Evolutionary conservation across 2,329 filamentous ascomycete genomes (phyloP).

Genomic region (Decorospora gaudefroyi): DNA sequence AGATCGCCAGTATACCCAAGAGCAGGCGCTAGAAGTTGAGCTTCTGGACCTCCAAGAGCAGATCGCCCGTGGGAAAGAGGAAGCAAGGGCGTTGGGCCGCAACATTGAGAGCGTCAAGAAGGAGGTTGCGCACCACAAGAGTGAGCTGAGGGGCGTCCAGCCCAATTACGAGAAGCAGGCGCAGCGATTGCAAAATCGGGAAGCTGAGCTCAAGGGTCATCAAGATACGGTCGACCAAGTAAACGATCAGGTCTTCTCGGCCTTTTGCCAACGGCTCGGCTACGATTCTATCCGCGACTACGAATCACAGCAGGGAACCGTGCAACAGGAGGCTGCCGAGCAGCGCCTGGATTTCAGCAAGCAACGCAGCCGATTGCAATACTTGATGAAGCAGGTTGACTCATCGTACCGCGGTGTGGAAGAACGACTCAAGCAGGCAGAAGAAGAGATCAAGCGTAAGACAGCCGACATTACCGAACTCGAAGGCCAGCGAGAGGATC

Average conservation of each 20-base stretch:
- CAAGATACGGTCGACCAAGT: conserved; percentile 73
- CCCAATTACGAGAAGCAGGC: conserved; percentile 78
- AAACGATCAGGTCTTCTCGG: conserved; percentile 83
- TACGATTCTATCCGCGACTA: conserved; percentile 91
- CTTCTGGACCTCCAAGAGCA: conserved; percentile 79
- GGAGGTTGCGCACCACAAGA: conserved; percentile 73
- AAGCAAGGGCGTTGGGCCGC: conserved; percentile 76
- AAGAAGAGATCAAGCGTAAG: conserved; percentile 68
- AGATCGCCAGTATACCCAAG: conserved; percentile 73
- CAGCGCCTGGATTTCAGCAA: conserved; percentile 85
- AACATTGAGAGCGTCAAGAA: conserved; percentile 84
- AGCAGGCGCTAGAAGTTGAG: conserved; percentile 80
- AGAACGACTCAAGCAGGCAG: conserved; percentile 69
- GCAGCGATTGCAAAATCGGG: conserved; percentile 66
- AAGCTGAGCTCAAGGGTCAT: conserved; percentile 60
- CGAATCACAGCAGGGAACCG: conserved; percentile 86
- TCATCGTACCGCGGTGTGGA: conserved; percentile 72
- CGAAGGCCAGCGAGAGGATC: conserved; percentile 70
- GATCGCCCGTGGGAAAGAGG: conserved; percentile 70
- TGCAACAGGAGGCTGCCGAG: conserved; percentile 87
- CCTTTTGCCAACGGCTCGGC: conserved; percentile 84
- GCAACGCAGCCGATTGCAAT: conserved; percentile 68
- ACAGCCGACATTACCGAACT: conserved; percentile 67
- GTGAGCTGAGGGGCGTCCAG: conserved; percentile 73
- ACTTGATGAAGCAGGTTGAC: conserved; percentile 66